These are phyloP conservation scores for Hypoxylon sp. DNA, from an alignment of 2,329 filamentous ascomycete species.

Conservation along the genomic window DNA sequence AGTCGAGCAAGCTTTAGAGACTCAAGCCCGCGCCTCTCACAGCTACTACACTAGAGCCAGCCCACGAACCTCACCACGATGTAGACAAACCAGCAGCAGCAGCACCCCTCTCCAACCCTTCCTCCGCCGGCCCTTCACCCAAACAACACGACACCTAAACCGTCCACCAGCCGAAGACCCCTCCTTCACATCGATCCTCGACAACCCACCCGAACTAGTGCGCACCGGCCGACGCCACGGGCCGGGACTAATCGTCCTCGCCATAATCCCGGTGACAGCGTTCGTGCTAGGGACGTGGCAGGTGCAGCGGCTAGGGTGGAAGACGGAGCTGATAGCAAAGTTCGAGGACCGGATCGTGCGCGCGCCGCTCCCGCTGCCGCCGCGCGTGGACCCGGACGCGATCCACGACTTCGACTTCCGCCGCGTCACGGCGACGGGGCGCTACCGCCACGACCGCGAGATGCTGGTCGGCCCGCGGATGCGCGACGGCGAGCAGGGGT, in stretches of 20 bases:
- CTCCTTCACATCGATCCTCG: constrained; percentile 83
- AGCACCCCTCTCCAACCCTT: background rate
- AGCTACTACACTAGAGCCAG: constrained; percentile 9
- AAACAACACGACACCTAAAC: constrained; percentile 46
- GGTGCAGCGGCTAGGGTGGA: constrained; percentile 91
- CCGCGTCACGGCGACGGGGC: constrained; percentile 78
- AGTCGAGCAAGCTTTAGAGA: constrained; percentile 39
- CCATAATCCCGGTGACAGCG: constrained; percentile 88
- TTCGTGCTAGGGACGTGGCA: constrained; percentile 95
- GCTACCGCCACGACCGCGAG: constrained; percentile 86
- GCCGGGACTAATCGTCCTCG: constrained; percentile 80
- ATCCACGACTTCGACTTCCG: constrained; percentile 92
- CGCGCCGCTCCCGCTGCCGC: constrained; percentile 84
- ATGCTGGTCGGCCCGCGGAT: constrained; percentile 95
- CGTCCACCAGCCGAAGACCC: constrained; percentile 73
- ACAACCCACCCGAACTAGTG: constrained; percentile 83
- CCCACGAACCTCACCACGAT: constrained; percentile 10
- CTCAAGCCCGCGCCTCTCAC: constrained; percentile 32
- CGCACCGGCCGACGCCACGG: constrained; percentile 78
- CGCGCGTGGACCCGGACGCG: constrained; percentile 80
- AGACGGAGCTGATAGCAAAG: constrained; percentile 88
- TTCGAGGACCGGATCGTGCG: constrained; percentile 92
- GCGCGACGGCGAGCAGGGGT: constrained; percentile 89
- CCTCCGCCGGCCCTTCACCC: constrained; percentile 43
- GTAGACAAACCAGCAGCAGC: background rate